Conservation (phyloP, 2,329 filamentous ascomycete species). For the Domatiomyces globalis region DNA sequence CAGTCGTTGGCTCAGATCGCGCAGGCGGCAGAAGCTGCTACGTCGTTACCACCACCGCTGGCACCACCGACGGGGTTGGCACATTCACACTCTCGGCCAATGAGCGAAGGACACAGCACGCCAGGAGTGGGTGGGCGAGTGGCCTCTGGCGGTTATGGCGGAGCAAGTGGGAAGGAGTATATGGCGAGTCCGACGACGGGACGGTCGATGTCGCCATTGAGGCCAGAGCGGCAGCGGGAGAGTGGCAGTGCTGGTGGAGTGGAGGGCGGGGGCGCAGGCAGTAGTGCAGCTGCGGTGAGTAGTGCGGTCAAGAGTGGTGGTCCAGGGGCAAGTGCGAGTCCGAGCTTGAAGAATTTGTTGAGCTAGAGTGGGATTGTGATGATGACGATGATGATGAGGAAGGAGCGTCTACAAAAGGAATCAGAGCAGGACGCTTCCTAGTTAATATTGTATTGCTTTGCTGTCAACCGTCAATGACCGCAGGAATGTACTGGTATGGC, state of each 20-base stretch:
- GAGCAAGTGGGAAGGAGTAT: constrained; percentile 4
- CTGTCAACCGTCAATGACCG: neutral
- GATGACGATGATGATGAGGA: neutral
- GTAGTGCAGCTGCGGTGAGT: constrained; percentile 5
- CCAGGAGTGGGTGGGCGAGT: neutral
- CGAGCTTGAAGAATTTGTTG: constrained; percentile 59
- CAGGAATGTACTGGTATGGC: neutral
- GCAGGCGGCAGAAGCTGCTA: constrained; percentile 6
- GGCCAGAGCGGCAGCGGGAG: constrained; percentile 2
- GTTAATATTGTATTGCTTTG: neutral
- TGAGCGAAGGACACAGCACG: neutral
- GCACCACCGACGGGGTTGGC: neutral
- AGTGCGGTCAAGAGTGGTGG: constrained; percentile 15
- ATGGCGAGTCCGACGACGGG: constrained; percentile 19
- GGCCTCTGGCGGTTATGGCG: constrained; percentile 11
- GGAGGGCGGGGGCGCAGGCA: constrained; percentile 1
- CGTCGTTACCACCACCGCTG: neutral
- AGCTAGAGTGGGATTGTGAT: constrained; percentile 32
- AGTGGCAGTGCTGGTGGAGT: constrained; percentile 2
- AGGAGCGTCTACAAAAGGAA: neutral
- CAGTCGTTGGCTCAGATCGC: constrained; percentile 12
- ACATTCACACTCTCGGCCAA: neutral
- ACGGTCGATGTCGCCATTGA: constrained; percentile 6
- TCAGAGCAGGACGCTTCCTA: neutral
- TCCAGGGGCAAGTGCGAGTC: constrained; percentile 61